phyloP scores from a whole-genome alignment of 176 grass and related monocot species.

The Guadua angustifolia region DNA sequence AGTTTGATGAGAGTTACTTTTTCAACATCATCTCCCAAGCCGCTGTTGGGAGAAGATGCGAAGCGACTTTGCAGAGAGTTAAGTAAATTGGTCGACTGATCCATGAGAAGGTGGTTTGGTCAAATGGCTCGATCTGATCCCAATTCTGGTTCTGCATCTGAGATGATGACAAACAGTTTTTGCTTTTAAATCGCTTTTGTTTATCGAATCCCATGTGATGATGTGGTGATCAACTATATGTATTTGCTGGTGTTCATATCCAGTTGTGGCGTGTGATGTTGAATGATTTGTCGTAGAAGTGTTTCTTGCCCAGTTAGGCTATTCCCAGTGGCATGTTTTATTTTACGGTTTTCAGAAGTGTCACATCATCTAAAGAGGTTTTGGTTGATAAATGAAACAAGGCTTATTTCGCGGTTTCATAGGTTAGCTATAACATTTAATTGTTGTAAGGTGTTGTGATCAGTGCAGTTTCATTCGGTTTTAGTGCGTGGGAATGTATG shows the following conservation, averaged over 20 bases:
- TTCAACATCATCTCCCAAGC: conserved; percentile 20
- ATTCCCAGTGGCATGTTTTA: too few species aligned
- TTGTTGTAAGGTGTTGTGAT: too few species aligned
- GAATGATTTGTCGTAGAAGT: neutral
- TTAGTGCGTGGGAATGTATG: too few species aligned
- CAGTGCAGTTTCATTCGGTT: too few species aligned
- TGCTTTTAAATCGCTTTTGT: conserved; percentile 32
- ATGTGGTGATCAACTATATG: neutral
- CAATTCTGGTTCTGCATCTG: conserved; percentile 40
- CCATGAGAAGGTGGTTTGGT: conserved; percentile 39
- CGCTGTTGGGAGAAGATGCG: conserved; percentile 21
- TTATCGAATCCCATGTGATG: neutral
- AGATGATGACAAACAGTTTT: conserved; percentile 55
- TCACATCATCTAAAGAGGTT: too few species aligned
- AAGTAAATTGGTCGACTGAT: conserved; percentile 54
- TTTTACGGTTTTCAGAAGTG: too few species aligned
- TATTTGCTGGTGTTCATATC: conserved; percentile 2
- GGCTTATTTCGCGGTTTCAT: too few species aligned
- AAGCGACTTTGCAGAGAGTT: conserved; percentile 44
- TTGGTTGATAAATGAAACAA: too few species aligned
- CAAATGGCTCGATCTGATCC: conserved; percentile 42
- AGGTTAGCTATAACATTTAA: too few species aligned
- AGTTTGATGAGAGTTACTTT: conserved; percentile 35
- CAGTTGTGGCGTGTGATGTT: neutral
- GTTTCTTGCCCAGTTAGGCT: too few species aligned